phyloP scores from a whole-genome alignment of 2,329 filamentous ascomycete genomes.

The Phialophora expanda region DNA sequence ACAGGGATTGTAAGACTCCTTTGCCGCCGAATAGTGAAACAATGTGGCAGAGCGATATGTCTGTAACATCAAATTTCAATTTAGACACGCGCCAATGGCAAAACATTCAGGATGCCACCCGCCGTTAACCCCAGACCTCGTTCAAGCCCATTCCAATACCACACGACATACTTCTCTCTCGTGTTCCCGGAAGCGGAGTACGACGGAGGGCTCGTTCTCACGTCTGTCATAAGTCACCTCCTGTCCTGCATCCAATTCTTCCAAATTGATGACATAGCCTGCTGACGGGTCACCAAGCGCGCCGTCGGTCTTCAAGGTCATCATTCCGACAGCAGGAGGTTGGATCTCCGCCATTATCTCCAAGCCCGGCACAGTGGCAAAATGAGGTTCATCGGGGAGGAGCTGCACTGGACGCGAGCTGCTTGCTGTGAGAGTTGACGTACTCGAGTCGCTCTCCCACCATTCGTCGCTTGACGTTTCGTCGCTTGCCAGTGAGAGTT shows the following conservation, averaged over 20 bases:
- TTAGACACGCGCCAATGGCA: neutral
- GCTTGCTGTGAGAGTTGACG: neutral
- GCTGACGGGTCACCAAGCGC: neutral
- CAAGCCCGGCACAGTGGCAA: neutral
- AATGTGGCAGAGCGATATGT: neutral
- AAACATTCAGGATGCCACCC: neutral
- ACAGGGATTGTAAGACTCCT: neutral
- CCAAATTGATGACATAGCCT: slow-evolving; percentile 11
- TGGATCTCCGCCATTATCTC: slow-evolving; percentile 15
- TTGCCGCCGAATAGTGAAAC: neutral
- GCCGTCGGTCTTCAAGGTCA: neutral
- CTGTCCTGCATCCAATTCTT: slow-evolving; percentile 14
- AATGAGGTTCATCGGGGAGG: slow-evolving; percentile 8
- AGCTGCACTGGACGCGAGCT: neutral
- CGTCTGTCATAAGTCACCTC: slow-evolving; percentile 10
- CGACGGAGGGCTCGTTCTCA: slow-evolving; percentile 7
- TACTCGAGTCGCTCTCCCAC: neutral
- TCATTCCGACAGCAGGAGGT: slow-evolving; percentile 9
- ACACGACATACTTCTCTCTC: neutral
- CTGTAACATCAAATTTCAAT: neutral
- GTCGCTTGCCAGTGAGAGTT: neutral
- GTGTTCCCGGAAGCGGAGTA: slow-evolving; percentile 11
- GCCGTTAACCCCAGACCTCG: neutral
- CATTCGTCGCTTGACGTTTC: neutral
- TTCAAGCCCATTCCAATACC: slow-evolving; percentile 13